A percentile compares a stretch with the other conserved stretches of the same genome.
Conservation (phyloP, 2,329 filamentous ascomycete species). For the Hypomyces rosellus region DNA sequence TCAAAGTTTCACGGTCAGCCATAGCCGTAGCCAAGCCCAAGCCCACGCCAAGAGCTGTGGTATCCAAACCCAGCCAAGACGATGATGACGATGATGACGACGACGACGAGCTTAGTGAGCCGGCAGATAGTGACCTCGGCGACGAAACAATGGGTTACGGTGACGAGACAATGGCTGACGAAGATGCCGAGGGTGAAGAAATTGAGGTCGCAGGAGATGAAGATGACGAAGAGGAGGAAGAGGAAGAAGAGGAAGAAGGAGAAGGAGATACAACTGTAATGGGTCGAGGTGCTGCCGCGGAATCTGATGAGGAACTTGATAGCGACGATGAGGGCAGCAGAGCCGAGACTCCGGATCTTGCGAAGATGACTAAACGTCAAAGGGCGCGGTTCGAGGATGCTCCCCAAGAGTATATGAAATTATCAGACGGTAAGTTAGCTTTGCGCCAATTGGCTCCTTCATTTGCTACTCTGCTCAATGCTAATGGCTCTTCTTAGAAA, state of each 20-base stretch:
- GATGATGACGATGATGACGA: conserved; percentile 46
- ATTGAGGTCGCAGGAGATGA: conserved; percentile 36
- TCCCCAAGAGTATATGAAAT: conserved; percentile 50
- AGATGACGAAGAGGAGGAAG: conserved; percentile 35
- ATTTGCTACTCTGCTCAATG: background rate
- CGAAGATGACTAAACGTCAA: conserved; percentile 57
- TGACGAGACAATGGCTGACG: conserved; percentile 41
- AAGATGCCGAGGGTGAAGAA: conserved; percentile 44
- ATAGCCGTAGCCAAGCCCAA: conserved; percentile 31
- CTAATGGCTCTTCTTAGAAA: conserved; percentile 38
- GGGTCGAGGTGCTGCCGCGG: conserved; percentile 15
- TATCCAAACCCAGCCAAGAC: conserved; percentile 31
- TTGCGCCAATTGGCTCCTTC: background rate
- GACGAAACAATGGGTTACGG: conserved; percentile 33
- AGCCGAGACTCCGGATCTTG: conserved; percentile 46
- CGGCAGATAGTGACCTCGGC: conserved; percentile 42
- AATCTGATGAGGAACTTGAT: conserved; percentile 10
- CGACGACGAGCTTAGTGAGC: conserved; percentile 51
- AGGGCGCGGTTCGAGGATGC: conserved; percentile 53
- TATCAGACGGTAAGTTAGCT: conserved; percentile 48
- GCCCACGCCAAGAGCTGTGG: conserved; percentile 26
- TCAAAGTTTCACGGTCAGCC: conserved; percentile 38
- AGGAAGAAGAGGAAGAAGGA: conserved; percentile 32
- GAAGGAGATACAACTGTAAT: conserved; percentile 34
- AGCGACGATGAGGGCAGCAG: conserved; percentile 38